Evolutionary conservation across 805 yeast species (phyloP), one percentile per base, ranked within the genome.

Genomic region (Yarrowia alimentaria): DNA sequence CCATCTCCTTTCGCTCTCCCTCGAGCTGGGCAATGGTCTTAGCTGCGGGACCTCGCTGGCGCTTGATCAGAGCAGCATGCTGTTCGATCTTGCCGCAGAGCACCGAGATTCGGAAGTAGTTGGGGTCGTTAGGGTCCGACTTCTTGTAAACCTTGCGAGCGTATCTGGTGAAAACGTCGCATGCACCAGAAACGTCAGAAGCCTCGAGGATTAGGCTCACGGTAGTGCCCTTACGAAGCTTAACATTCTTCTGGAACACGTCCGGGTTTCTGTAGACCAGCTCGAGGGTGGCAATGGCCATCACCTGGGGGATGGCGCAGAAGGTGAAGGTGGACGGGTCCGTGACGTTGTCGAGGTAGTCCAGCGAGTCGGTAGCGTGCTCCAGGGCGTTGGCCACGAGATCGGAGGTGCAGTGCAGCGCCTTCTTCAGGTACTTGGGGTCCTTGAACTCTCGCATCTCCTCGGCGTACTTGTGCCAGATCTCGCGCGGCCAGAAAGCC

Each of bases 231-330:
- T 87, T 88, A 68, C 97, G 78, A 65, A 93, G 84, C 72, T 93
- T 93, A 57, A 91, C 85, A 63, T 85, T 80, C 29, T 68, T 65
- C 35, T 80, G 75, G 62, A 91, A 78, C 3, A 91, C 84, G 3
- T 70, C 62, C 3, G 83, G 82, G 69, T 93, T 93, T 63, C 84
- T 81, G 75, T 84, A 90, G 25, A 93, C 84, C 48, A 82, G 72
- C 17, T 91, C 88, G 59, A 93, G 75, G 1, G 98, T 88, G 12
- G 99, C 97, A 65, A 93, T 85, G 28, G 98, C 96, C 99, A 93
- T 93, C 14, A 91, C 97, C 70, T 93, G 99, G 14, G 99, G 99
- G 63, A 93, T 93, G 9, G 97, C 87, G 71, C 97, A 90, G 72
- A 93, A 93, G 60, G 81, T 84, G 73, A 88, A 93, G 43, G 83